Conservation (phyloP, 345 rosid genomes). For the Eucalyptus caleyi region DNA sequence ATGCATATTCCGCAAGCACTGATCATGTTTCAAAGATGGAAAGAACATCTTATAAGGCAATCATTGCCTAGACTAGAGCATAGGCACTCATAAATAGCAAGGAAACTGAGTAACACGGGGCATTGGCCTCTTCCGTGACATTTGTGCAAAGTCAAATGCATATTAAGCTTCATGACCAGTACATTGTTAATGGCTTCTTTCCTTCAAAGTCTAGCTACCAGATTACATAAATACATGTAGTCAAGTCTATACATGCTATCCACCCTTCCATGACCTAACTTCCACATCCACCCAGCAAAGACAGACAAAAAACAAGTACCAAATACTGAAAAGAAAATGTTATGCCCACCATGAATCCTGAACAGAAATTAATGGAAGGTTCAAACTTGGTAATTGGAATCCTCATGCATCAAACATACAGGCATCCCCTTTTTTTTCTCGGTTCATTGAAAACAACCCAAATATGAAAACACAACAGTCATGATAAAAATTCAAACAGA, state of each 20-base stretch:
- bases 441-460: background rate
- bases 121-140: background rate
- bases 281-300: background rate
- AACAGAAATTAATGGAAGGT: background rate
- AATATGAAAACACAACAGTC: background rate
- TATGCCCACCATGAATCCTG: background rate
- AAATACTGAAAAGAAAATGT: background rate
- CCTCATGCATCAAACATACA: background rate
- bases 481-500: background rate
- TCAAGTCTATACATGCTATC: background rate
- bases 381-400: background rate
- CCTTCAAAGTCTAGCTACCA: background rate
- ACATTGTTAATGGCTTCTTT: background rate
- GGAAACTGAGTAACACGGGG: background rate
- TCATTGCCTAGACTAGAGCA: background rate
- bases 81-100: background rate
- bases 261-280: background rate
- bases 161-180: background rate
- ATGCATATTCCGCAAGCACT: background rate
- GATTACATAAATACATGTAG: background rate
- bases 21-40: background rate
- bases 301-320: background rate
- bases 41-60: background rate
- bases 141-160: background rate
- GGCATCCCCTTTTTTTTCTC: background rate